Conservation (phyloP, 805 yeast genomes). For the Kuraishia cidri region DNA sequence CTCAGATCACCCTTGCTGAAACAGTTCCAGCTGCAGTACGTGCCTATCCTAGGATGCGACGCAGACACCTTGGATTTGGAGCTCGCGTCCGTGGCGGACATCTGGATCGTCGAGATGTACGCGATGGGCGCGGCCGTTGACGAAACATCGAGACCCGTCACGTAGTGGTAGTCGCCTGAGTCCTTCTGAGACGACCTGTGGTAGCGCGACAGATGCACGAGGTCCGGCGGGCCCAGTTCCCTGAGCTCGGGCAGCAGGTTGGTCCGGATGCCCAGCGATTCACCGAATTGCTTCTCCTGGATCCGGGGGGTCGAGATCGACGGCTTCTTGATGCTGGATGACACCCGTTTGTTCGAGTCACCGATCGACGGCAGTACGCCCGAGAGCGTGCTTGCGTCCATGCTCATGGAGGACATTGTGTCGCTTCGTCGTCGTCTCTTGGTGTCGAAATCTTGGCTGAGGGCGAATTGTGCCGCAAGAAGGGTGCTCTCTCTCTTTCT, state of each 20-base stretch:
- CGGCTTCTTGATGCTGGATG: constrained; percentile 4
- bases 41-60: constrained; percentile 27
- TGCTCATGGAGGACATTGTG: no score
- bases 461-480: no score
- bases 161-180: constrained; percentile 44
- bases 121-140: constrained; percentile 47
- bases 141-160: constrained; percentile 43
- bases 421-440: no score
- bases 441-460: no score
- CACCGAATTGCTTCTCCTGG: constrained; percentile 39
- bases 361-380: no score
- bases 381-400: no score
- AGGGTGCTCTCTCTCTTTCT: no score
- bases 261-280: constrained; percentile 43
- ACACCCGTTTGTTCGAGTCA: constrained; percentile 3
- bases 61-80: constrained; percentile 13
- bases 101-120: constrained; percentile 35
- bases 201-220: constrained; percentile 42
- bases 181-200: constrained; percentile 36
- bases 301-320: constrained; percentile 21
- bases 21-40: constrained; percentile 65
- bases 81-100: constrained; percentile 16
- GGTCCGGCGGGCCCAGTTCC: constrained; percentile 72
- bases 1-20: constrained; percentile 70
- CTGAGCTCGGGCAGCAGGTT: constrained; percentile 27